A percentile compares a stretch with the other conserved stretches of the same genome.
phyloP scores from a whole-genome alignment of 2,329 filamentous ascomycete genomes.

The Colletotrichum lentis region DNA sequence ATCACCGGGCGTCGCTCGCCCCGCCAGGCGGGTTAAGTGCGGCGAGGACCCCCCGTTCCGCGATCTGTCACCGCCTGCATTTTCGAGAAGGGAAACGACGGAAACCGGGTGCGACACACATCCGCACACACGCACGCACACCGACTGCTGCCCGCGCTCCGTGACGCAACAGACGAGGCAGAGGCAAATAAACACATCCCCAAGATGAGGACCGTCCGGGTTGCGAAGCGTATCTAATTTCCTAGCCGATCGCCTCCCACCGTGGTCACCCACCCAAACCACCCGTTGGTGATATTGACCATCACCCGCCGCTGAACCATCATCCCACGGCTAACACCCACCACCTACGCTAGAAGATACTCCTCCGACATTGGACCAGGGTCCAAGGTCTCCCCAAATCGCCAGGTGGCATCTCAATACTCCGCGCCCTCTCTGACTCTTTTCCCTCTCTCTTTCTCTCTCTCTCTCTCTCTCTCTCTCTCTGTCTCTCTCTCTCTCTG shows the following conservation, averaged over 20 bases:
- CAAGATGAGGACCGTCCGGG: slow-evolving; percentile 5
- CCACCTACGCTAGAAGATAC: slow-evolving; percentile 3
- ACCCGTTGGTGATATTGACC: slow-evolving; percentile 3
- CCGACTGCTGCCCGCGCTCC: slow-evolving; percentile 18
- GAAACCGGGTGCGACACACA: slow-evolving; percentile 25
- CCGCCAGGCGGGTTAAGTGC: slow-evolving; percentile 9
- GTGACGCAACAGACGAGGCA: background rate
- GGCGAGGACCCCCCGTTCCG: slow-evolving; percentile 24
- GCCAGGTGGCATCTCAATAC: slow-evolving; percentile 45
- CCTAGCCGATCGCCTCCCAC: slow-evolving; percentile 24
- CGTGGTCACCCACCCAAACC: slow-evolving; percentile 21
- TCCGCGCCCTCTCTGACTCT: slow-evolving; percentile 15
- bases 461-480: slow-evolving; percentile 2
- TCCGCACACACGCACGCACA: slow-evolving; percentile 26
- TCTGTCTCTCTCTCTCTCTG: slow-evolving; percentile 1
- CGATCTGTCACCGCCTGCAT: slow-evolving; percentile 34
- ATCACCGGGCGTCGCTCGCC: slow-evolving; percentile 11
- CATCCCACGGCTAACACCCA: no score
- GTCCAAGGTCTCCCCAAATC: slow-evolving; percentile 41
- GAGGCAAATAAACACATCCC: background rate
- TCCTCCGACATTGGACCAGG: slow-evolving; percentile 36
- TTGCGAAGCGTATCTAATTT: slow-evolving; percentile 19
- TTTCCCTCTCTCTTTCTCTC: background rate
- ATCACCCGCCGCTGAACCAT: slow-evolving; percentile 1
- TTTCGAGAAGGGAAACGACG: background rate